Conservation (phyloP, 139 green algal species). For the Yamagishiella unicocca region DNA sequence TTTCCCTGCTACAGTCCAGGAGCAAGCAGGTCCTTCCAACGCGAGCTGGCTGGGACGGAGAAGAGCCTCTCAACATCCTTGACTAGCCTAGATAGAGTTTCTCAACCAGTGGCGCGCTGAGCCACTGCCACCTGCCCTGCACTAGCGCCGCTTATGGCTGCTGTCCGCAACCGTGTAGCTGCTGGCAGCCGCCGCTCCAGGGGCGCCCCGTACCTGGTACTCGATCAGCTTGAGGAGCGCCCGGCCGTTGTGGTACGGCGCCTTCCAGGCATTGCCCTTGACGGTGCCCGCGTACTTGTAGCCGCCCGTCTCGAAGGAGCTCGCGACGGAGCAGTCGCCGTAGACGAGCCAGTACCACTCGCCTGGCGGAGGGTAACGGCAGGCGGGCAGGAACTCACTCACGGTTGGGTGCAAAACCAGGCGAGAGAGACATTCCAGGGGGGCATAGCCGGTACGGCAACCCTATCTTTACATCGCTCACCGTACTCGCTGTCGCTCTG, state of each 20-base stretch:
- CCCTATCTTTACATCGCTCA: neutral
- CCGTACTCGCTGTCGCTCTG: slow-evolving; percentile 15
- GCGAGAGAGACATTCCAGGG: too few relatives aligned
- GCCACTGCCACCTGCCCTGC: too few relatives aligned
- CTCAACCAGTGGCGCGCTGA: too few relatives aligned
- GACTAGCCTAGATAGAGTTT: too few relatives aligned
- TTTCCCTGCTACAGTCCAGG: too few relatives aligned
- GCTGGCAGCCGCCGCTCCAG: too few relatives aligned
- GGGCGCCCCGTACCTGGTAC: neutral
- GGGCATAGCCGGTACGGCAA: neutral
- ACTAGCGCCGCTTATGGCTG: too few relatives aligned
- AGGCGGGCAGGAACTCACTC: neutral
- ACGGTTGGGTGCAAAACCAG: too few relatives aligned
- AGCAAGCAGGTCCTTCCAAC: too few relatives aligned
- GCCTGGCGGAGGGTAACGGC: neutral
- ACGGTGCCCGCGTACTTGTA: neutral
- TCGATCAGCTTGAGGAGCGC: neutral
- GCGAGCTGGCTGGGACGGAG: too few relatives aligned
- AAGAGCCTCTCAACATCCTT: too few relatives aligned
- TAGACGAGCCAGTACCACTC: slow-evolving; percentile 16
- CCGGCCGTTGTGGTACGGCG: neutral
- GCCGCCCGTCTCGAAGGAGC: neutral
- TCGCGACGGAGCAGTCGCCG: slow-evolving; percentile 20
- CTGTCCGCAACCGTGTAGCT: too few relatives aligned
- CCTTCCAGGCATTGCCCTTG: slow-evolving; percentile 10